These are phyloP conservation scores for Podosphaera xanthii DNA, from an alignment of 2,329 filamentous ascomycete genomes.

Conservation along the genomic window DNA sequence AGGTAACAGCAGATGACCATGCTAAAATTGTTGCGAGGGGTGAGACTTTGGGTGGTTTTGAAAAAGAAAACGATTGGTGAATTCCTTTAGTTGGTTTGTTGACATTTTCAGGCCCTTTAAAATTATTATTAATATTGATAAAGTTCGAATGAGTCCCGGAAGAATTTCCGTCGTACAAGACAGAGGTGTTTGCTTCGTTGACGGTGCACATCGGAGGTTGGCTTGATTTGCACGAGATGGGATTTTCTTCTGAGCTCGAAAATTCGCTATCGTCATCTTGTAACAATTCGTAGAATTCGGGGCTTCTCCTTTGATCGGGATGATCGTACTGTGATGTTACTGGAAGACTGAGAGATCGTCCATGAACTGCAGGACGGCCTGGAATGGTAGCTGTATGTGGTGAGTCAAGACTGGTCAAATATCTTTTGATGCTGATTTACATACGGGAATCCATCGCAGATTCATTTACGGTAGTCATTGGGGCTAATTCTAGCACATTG, in stretches of 20 bases:
- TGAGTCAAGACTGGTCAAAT: not conserved
- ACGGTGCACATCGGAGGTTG: conserved; percentile 8
- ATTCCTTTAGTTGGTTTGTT: conserved; percentile 19
- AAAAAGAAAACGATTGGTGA: not conserved
- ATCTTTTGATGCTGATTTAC: conserved; percentile 12
- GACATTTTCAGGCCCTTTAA: conserved; percentile 18
- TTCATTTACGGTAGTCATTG: conserved; percentile 47
- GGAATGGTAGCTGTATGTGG: conserved; percentile 36
- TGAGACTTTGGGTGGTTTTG: conserved; percentile 3
- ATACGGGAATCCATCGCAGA: conserved; percentile 47
- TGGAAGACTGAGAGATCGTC: conserved; percentile 40
- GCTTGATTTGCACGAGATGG: not conserved
- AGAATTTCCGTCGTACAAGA: not conserved
- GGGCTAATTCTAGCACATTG: conserved; percentile 39
- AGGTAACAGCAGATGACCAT: conserved; percentile 8
- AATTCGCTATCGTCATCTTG: not conserved
- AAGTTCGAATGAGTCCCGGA: conserved; percentile 3
- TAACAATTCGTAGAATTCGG: not conserved
- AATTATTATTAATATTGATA: not conserved
- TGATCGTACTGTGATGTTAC: conserved; percentile 6
- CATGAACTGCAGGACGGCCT: conserved; percentile 38
- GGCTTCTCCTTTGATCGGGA: not conserved
- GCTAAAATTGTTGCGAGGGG: conserved; percentile 22
- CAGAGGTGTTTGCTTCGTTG: conserved; percentile 23
- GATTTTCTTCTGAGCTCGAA: not conserved